Evolutionary conservation across 2,329 filamentous ascomycete species (phyloP), one percentile per base, ranked within the genome.

Genomic region (Fusarium transvaalense): DNA sequence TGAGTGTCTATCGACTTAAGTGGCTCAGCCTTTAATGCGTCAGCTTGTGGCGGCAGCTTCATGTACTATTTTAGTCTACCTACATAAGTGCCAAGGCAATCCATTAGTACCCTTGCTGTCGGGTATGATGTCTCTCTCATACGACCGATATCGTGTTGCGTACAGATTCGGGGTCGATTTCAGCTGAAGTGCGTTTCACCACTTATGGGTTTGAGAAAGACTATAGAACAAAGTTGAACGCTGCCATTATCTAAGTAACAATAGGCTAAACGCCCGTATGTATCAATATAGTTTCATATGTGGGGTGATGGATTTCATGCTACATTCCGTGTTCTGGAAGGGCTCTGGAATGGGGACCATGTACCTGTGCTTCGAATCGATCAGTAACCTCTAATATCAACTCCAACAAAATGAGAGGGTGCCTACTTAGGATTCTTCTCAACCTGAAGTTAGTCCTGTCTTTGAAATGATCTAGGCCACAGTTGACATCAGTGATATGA

Each of bases 21-120:
- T 74, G 72, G 72, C 72, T 72, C 55, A 73, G 72, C 66, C 27
- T 55, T 64, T 51, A 47, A 64, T 72, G 68, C 67, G 71, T 72
- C 66, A 74, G 72, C 68, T 41, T 51, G 72, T 71, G 72, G 71
- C 63, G 72, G 59, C 61, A 45, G 56, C 66, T 42, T 56, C 70
- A 41, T 67, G 46, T 70, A 53, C 55, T 48, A 57, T 62, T 64
- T 54, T 58, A 51, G 53, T 50, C 21, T 38, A 47, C 35, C 17
- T 38, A 10, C 19, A 6, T n/a, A 10, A 6, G 10, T 29, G 6
- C 6, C 27, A 29, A 10, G 27, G n/a, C n/a, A n/a, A n/a, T n/a
- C n/a, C 10, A 29, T 29, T 29, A 29, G 27, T 10, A 29, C 27
- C 27, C n/a, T 19, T 38, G 37, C 6, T 37, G n/a, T n/a, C n/a